These are phyloP conservation scores for Alternaria viburni DNA, from an alignment of 2,329 filamentous ascomycete genomes.

Conservation along the genomic window DNA sequence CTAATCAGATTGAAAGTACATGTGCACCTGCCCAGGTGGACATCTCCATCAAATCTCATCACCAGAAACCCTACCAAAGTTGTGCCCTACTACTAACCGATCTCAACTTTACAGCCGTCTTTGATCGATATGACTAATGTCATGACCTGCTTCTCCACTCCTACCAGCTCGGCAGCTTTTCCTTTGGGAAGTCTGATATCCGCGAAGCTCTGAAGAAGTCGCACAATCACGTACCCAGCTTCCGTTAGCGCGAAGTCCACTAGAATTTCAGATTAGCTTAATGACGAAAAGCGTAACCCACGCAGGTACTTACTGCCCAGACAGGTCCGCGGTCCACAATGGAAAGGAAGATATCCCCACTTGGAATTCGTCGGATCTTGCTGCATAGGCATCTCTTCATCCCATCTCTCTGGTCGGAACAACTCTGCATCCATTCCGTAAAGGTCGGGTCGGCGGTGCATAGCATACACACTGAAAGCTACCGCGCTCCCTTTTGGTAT, in stretches of 20 bases:
- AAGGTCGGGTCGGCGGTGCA: conserved; percentile 43
- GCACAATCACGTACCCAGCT: not conserved
- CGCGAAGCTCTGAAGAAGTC: not conserved
- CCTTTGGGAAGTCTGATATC: not conserved
- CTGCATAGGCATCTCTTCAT: conserved; percentile 8
- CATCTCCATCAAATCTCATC: not conserved
- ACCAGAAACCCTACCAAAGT: not conserved
- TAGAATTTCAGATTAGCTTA: not conserved
- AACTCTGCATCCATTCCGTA: conserved; percentile 44
- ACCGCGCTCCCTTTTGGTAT: conserved; percentile 35
- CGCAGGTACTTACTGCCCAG: conserved; percentile 16
- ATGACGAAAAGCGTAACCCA: too few relatives aligned
- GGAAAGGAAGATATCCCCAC: conserved; percentile 41
- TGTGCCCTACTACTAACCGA: not conserved
- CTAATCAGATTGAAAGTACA: not conserved
- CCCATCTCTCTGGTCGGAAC: conserved; percentile 46
- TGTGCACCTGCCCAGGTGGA: not conserved
- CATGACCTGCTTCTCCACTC: not conserved
- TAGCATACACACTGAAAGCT: conserved; percentile 34
- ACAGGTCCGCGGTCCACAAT: conserved; percentile 37
- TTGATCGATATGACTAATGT: not conserved
- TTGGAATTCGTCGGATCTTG: not conserved
- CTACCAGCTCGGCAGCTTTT: not conserved
- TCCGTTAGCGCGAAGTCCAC: not conserved
- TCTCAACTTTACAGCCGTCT: not conserved